phyloP scores from a whole-genome alignment of 2,329 filamentous ascomycete species.

The Pyrenophora seminiperda region DNA sequence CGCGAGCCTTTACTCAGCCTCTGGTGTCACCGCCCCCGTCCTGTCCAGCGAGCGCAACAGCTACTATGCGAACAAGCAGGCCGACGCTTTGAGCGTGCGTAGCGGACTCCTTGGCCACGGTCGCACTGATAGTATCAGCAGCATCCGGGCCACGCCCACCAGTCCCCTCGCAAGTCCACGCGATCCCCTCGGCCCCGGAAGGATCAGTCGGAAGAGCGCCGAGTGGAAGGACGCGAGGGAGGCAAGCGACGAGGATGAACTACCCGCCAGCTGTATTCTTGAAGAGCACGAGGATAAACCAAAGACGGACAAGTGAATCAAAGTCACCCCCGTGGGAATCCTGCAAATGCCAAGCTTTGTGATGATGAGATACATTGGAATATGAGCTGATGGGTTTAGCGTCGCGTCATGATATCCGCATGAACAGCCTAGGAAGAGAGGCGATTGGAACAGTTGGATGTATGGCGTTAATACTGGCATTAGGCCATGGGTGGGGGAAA shows the following conservation, averaged over 20 bases:
- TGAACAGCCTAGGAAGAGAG: neutral
- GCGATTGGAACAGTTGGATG: neutral
- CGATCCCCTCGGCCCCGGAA: conserved; percentile 40
- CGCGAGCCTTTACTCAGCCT: conserved; percentile 81
- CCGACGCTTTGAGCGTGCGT: conserved; percentile 76
- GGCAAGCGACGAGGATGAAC: conserved; percentile 36
- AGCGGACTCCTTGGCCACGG: conserved; percentile 79
- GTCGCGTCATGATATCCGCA: conserved; percentile 8
- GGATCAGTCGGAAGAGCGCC: conserved; percentile 41
- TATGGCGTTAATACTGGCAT: neutral
- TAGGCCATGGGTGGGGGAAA: neutral
- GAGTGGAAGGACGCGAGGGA: conserved; percentile 46
- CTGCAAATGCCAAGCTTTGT: neutral
- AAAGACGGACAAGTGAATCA: neutral
- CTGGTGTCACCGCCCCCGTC: conserved; percentile 65
- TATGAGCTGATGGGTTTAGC: conserved; percentile 1
- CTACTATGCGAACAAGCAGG: conserved; percentile 67
- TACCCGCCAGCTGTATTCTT: conserved; percentile 12
- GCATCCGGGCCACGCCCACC: conserved; percentile 62
- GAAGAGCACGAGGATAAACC: conserved; percentile 17
- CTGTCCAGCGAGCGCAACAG: conserved; percentile 79
- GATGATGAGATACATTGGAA: neutral
- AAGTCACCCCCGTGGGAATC: neutral
- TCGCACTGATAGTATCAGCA: conserved; percentile 80
- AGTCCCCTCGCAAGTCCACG: conserved; percentile 66